Evolutionary conservation across 2,329 filamentous ascomycete species (phyloP).

Genomic region (Alternaria sp.): DNA sequence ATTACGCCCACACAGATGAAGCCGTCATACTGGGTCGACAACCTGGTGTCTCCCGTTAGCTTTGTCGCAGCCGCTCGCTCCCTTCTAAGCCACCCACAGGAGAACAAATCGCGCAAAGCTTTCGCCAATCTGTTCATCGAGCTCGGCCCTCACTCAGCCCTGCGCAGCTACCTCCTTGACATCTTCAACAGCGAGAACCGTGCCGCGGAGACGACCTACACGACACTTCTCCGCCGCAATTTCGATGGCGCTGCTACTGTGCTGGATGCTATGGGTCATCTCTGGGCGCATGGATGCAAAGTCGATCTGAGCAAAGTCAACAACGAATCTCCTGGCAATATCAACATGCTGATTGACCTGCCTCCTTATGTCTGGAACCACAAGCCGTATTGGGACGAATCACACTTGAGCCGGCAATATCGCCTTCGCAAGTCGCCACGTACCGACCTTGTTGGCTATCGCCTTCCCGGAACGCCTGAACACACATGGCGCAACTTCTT

Average conservation of each 20-base stretch:
- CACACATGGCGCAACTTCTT: conserved; percentile 23
- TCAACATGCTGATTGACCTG: conserved; percentile 7
- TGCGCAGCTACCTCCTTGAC: conserved; percentile 12
- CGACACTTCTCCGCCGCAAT: conserved; percentile 7
- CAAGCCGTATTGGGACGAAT: conserved; percentile 13
- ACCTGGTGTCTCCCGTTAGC: conserved; percentile 22
- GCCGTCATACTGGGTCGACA: conserved; percentile 23
- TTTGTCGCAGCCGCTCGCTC: conserved; percentile 15
- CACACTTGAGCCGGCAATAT: conserved; percentile 11
- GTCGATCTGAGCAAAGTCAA: conserved; percentile 11
- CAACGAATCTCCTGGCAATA: neutral
- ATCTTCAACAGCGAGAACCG: conserved; percentile 9
- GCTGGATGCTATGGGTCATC: conserved; percentile 13
- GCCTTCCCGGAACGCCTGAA: conserved; percentile 10
- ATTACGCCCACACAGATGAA: conserved; percentile 6
- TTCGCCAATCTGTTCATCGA: conserved; percentile 16
- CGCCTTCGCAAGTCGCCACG: conserved; percentile 12
- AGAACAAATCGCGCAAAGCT: conserved; percentile 14
- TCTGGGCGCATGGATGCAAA: conserved; percentile 14
- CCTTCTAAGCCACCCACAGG: conserved; percentile 6
- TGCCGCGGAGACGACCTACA: conserved; percentile 3
- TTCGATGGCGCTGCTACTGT: conserved; percentile 9
- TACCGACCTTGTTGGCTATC: conserved; percentile 16
- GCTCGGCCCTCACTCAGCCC: conserved; percentile 18
- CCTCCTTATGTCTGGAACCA: conserved; percentile 19